phyloP scores from a whole-genome alignment of 2,329 filamentous ascomycete genomes.

The Neobulgaria alba region DNA sequence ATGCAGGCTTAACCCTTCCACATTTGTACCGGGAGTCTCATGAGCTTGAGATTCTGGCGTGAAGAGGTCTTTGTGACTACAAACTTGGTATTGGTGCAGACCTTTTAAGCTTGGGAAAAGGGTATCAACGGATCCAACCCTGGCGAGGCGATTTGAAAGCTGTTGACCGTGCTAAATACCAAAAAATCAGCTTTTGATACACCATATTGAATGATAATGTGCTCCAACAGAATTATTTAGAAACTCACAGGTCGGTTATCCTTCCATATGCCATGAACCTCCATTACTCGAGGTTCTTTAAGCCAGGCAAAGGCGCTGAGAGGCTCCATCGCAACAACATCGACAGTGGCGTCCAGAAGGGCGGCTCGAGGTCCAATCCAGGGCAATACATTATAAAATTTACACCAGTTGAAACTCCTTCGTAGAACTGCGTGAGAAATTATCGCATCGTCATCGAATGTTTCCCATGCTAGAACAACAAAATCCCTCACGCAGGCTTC shows the following conservation, averaged over 20 bases:
- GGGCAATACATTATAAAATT: constrained; percentile 22
- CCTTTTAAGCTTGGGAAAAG: too few relatives aligned
- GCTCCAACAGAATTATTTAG: background rate
- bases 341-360: constrained; percentile 13
- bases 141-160: too few relatives aligned
- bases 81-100: too few relatives aligned
- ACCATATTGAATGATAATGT: too few relatives aligned
- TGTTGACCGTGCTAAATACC: too few relatives aligned
- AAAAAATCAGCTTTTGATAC: too few relatives aligned
- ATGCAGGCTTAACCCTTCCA: too few relatives aligned
- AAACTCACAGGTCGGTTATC: constrained; percentile 16
- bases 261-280: constrained; percentile 23
- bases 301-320: constrained; percentile 27
- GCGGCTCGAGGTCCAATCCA: constrained; percentile 23
- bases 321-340: constrained; percentile 18
- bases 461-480: constrained; percentile 26
- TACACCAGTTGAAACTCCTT: constrained; percentile 24
- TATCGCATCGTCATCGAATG: constrained; percentile 25
- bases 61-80: too few relatives aligned
- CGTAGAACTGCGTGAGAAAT: constrained; percentile 26
- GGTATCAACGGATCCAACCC: too few relatives aligned
- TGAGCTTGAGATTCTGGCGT: too few relatives aligned
- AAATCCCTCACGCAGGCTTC: constrained; percentile 24
- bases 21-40: too few relatives aligned
- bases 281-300: constrained; percentile 24